Base-by-base conservation (phyloP, 495 filamentous ascomycete genomes). In the Aspergillus affinis region DNA sequence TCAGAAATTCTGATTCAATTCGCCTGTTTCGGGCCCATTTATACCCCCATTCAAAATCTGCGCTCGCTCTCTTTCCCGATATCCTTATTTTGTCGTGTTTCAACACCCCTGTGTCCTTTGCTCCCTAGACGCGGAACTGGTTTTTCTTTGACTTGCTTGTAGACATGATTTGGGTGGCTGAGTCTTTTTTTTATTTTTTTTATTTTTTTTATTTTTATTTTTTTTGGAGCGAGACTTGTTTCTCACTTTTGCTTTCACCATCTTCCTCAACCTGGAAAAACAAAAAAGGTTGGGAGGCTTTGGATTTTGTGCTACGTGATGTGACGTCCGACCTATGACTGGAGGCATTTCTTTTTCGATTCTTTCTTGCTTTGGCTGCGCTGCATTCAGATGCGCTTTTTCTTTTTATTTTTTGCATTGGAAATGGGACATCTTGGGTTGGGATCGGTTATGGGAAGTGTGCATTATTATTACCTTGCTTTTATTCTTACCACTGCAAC, bases 121-220 rank as follows among this genome's bases (percentile, higher is more conserved):
- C 29, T 27, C 21, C 63, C 61, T 65, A 62, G 58, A 63, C 55
- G 60, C 59, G 54, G 44, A 48, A 51, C 48, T 51, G 52, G 23
- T 23, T 45, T 53, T 46, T 51, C 32, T 51, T 51, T 57, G 47
- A 26, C 56, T 56, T 60, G 61, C 47, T 61, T 61, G 53, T 65
- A 63, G 62, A 65, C 50, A 48, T 64, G 44, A 52, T 62, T 48
- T 49, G 58, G 63, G 61, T 60, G 51, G 58, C 55, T 30, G 53
- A 17, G 58, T 63, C 53, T 55, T 12, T 17, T 62, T 32, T 57
- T n/a, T n/a, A n/a, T n/a, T n/a, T n/a, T n/a, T n/a, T n/a, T n/a
- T n/a, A n/a, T n/a, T n/a, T n/a, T n/a, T n/a, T 62, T 52, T 51
- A 9, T 51, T 55, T 41, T 55, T 61, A 6, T 63, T 61, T 15